These are phyloP conservation scores for Gaultheria prostrata DNA, from an alignment of 148 eudicot species.

Conservation along the genomic window DNA sequence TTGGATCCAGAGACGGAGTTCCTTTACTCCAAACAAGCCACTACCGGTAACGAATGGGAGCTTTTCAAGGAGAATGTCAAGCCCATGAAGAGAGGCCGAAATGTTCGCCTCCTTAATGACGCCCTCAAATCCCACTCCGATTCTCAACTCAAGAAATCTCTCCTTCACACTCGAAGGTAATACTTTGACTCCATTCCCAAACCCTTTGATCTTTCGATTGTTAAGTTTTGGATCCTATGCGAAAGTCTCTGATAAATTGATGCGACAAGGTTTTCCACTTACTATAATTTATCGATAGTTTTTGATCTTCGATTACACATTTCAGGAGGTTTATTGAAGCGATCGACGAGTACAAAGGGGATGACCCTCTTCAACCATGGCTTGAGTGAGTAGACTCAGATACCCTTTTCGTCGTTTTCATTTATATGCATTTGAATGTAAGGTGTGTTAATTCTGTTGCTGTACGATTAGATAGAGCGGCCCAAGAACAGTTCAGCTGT, in stretches of 20 bases:
- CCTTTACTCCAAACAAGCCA: constrained; percentile 51
- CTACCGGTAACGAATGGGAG: constrained; percentile 70
- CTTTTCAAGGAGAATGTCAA: constrained; percentile 83
- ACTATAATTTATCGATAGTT: neutral
- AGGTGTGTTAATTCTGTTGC: neutral
- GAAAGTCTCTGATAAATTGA: neutral
- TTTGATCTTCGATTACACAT: neutral
- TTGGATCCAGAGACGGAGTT: constrained; percentile 73
- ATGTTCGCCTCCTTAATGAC: constrained; percentile 59
- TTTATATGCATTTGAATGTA: neutral
- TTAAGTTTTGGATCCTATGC: neutral
- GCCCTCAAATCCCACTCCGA: constrained; percentile 63
- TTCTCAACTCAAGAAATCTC: constrained; percentile 49
- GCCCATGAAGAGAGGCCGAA: constrained; percentile 84
- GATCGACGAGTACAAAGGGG: constrained; percentile 71
- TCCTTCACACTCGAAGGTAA: constrained; percentile 54
- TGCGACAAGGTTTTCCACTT: neutral
- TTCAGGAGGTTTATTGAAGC: constrained; percentile 68
- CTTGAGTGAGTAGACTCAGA: constrained; percentile 41
- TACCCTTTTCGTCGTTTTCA: neutral
- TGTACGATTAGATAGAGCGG: neutral
- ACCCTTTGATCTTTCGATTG: neutral
- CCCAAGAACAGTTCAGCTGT: neutral
- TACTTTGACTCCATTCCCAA: neutral
- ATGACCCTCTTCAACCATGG: constrained; percentile 96